Conservation (phyloP, 495 filamentous ascomycete genomes). For the Penicillium paradoxum region DNA sequence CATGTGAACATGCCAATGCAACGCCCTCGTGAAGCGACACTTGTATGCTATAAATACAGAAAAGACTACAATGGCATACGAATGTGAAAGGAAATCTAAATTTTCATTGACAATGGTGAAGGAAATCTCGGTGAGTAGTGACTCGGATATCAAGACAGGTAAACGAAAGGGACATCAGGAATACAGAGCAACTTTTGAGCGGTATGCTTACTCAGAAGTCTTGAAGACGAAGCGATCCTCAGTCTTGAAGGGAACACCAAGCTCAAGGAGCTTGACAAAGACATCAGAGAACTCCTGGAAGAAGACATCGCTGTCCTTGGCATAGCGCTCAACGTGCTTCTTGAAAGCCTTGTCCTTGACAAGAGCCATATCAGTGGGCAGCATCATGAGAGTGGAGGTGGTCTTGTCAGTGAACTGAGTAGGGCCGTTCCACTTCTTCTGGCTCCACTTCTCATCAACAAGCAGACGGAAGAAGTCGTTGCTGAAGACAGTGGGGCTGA, state of each 20-base stretch:
- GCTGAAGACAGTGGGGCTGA: conserved; percentile 87
- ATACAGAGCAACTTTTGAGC: conserved; percentile 5
- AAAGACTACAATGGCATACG: not conserved
- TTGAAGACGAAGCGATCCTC: conserved; percentile 72
- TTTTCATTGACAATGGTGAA: conserved; percentile 10
- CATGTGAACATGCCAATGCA: too few species aligned
- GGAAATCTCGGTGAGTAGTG: conserved; percentile 14
- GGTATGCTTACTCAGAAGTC: conserved; percentile 44
- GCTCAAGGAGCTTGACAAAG: conserved; percentile 79
- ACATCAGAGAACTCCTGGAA: conserved; percentile 88
- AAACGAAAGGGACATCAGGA: conserved; percentile 10
- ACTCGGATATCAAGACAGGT: conserved; percentile 34
- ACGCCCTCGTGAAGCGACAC: not conserved
- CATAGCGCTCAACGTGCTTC: conserved; percentile 81
- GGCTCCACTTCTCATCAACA: conserved; percentile 85
- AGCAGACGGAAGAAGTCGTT: conserved; percentile 93
- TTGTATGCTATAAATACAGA: not conserved
- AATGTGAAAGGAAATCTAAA: not conserved
- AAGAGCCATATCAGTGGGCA: conserved; percentile 85
- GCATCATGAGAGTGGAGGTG: conserved; percentile 92
- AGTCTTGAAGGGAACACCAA: conserved; percentile 86
- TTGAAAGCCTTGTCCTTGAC: conserved; percentile 86
- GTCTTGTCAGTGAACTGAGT: conserved; percentile 77
- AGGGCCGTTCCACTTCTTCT: conserved; percentile 91
- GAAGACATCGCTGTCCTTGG: conserved; percentile 85